Percentiles rank a stretch among this genome's conserved stretches.
Evolutionary conservation across 2,329 filamentous ascomycete genomes (phyloP).

Genomic region (Pseudogymnoascus sp.): DNA sequence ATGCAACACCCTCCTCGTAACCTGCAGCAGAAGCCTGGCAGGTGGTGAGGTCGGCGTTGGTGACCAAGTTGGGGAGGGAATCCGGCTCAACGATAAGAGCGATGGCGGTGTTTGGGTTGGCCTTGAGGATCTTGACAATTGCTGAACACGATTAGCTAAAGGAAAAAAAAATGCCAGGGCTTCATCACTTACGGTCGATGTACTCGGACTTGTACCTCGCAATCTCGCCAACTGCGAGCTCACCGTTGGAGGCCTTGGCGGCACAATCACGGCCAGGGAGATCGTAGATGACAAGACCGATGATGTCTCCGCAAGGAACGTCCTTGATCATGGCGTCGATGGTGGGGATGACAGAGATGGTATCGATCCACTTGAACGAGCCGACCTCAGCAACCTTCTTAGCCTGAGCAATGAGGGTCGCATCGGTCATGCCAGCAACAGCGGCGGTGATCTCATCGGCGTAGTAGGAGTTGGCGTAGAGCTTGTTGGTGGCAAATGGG

Average conservation of each 20-base stretch:
- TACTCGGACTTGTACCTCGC: slow-evolving; percentile 46
- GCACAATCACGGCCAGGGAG: slow-evolving; percentile 52
- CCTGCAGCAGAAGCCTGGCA: slow-evolving; percentile 40
- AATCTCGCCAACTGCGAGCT: slow-evolving; percentile 44
- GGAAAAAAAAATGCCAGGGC: slow-evolving; percentile 33
- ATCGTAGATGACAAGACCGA: slow-evolving; percentile 45
- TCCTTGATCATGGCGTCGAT: slow-evolving; percentile 40
- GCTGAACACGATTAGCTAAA: slow-evolving; percentile 38
- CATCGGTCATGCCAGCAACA: slow-evolving; percentile 45
- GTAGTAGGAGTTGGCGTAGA: slow-evolving; percentile 49
- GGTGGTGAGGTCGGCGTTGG: slow-evolving; percentile 44
- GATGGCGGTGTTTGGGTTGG: slow-evolving; percentile 19
- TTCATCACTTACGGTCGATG: slow-evolving; percentile 38
- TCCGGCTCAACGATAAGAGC: slow-evolving; percentile 42
- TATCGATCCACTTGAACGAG: slow-evolving; percentile 46
- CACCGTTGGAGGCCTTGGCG: slow-evolving; percentile 49
- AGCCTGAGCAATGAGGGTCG: slow-evolving; percentile 36
- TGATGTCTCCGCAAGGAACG: slow-evolving; percentile 39
- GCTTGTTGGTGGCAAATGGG: slow-evolving; percentile 41
- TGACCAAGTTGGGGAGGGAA: slow-evolving; percentile 51
- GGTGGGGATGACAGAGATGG: slow-evolving; percentile 40
- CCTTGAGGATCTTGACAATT: slow-evolving; percentile 23
- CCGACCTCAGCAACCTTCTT: slow-evolving; percentile 37
- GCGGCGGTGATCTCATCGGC: slow-evolving; percentile 46
- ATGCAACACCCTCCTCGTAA: slow-evolving; percentile 43